A percentile compares a stretch with the other conserved stretches of the same genome.
phyloP scores from a whole-genome alignment of 108 stramenopile genomes.

The Discostella stelligeroides region DNA sequence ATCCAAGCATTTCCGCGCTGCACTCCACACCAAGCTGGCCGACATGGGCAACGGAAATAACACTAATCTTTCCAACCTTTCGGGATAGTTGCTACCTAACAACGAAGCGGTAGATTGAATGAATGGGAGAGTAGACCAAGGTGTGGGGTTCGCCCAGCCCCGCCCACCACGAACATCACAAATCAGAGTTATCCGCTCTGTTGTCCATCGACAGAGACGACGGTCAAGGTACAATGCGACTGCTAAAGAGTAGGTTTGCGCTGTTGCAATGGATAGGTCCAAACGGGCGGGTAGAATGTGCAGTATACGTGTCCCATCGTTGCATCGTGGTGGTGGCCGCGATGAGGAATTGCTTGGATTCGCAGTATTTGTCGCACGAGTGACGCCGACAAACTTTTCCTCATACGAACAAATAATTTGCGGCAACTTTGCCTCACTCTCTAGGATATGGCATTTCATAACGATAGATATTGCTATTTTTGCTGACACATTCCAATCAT shows the following conservation, averaged over 20 bases:
- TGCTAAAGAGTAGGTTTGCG: conserved; percentile 68
- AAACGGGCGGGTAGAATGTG: conserved; percentile 68
- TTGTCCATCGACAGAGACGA: conserved; percentile 46
- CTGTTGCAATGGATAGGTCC: conserved; percentile 55
- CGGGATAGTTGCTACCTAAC: conserved; percentile 63
- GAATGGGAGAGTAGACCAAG: conserved; percentile 61
- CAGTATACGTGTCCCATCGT: conserved; percentile 58
- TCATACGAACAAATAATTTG: conserved; percentile 45
- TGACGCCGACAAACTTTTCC: background rate
- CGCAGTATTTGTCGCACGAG: background rate
- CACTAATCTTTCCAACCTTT: conserved; percentile 59
- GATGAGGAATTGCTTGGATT: background rate
- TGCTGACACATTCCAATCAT: conserved; percentile 37
- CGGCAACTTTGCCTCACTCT: conserved; percentile 20
- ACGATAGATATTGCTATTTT: conserved; percentile 28
- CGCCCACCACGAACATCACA: conserved; percentile 73
- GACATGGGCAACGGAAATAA: conserved; percentile 70
- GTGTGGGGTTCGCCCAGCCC: conserved; percentile 76
- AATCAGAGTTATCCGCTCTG: conserved; percentile 58
- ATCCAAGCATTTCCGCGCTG: conserved; percentile 62
- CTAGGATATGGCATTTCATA: background rate
- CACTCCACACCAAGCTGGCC: conserved; percentile 43
- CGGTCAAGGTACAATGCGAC: conserved; percentile 71
- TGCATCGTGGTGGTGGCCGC: conserved; percentile 35
- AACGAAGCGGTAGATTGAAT: conserved; percentile 53